phyloP scores from a whole-genome alignment of 371 early-diverging fungal species.

The Apophysomyces variabilis region DNA sequence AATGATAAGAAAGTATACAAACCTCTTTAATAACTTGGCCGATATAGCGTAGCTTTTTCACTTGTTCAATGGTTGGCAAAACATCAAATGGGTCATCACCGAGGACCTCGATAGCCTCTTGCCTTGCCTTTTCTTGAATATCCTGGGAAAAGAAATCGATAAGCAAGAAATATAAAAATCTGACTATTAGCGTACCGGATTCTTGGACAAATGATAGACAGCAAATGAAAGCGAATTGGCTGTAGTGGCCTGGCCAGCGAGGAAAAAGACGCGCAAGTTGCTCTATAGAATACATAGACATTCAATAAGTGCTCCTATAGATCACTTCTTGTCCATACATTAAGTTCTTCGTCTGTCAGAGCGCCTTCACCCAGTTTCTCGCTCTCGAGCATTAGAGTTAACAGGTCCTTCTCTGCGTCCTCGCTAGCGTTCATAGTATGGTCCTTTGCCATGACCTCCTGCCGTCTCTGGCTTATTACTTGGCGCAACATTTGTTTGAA shows the following conservation, averaged over 20 bases:
- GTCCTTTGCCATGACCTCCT: conserved; percentile 9
- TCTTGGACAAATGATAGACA: conserved; percentile 27
- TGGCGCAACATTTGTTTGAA: conserved; percentile 32
- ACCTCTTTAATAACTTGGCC: conserved; percentile 45
- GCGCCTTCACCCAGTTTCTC: background rate
- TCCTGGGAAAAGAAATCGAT: conserved; percentile 17
- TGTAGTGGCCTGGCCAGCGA: conserved; percentile 53
- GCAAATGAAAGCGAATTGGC: conserved; percentile 34
- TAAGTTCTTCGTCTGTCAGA: background rate
- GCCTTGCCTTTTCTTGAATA: conserved; percentile 46
- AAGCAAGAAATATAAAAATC: background rate
- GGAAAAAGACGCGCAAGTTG: conserved; percentile 34
- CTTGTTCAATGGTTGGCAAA: conserved; percentile 49
- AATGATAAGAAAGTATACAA: background rate
- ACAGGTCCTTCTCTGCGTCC: conserved; percentile 16
- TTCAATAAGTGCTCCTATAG: background rate
- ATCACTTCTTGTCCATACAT: conserved; percentile 23
- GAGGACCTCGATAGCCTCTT: conserved; percentile 47
- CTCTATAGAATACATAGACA: conserved; percentile 18
- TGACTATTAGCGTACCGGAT: conserved; percentile 16
- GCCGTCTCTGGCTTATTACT: conserved; percentile 27
- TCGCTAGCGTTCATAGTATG: background rate
- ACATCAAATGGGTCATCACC: conserved; percentile 47
- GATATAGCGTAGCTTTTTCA: conserved; percentile 46
- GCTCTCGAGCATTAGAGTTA: conserved; percentile 18